phyloP scores from a whole-genome alignment of 306 rosid species.

The Myrica gale region DNA sequence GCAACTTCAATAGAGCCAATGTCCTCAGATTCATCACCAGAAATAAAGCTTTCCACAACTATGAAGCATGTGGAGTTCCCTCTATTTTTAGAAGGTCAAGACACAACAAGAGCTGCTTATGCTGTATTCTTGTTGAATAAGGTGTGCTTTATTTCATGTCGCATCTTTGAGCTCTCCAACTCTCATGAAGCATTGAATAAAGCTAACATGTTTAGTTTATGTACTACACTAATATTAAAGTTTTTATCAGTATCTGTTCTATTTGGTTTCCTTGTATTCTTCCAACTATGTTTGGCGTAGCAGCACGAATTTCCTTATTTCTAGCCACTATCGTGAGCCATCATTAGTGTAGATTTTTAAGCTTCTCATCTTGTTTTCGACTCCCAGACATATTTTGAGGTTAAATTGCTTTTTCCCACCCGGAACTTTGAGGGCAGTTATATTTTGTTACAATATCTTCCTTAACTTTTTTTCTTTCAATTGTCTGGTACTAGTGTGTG shows the following conservation, averaged over 20 bases:
- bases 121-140: slow-evolving; percentile 90
- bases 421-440: no score
- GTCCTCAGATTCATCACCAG: slow-evolving; percentile 51
- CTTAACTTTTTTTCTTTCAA: no score
- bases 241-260: neutral
- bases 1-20: slow-evolving; percentile 72
- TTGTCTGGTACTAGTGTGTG: no score
- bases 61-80: slow-evolving; percentile 75
- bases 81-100: slow-evolving; percentile 89
- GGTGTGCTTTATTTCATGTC: slow-evolving; percentile 45
- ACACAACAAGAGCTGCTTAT: slow-evolving; percentile 91
- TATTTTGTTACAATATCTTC: no score
- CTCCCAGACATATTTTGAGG: no score
- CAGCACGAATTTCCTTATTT: neutral
- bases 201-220: slow-evolving; percentile 5
- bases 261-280: neutral
- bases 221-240: neutral
- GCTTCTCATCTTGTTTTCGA: neutral
- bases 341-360: neutral
- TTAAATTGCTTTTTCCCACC: no score
- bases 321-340: neutral
- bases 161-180: slow-evolving; percentile 11
- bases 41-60: slow-evolving; percentile 35
- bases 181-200: slow-evolving; percentile 12
- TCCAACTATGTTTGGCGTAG: neutral